A percentile compares a stretch with the other conserved stretches of the same genome.
phyloP scores from a whole-genome alignment of 2,329 filamentous ascomycete genomes.

The Colletotrichum sp. region DNA sequence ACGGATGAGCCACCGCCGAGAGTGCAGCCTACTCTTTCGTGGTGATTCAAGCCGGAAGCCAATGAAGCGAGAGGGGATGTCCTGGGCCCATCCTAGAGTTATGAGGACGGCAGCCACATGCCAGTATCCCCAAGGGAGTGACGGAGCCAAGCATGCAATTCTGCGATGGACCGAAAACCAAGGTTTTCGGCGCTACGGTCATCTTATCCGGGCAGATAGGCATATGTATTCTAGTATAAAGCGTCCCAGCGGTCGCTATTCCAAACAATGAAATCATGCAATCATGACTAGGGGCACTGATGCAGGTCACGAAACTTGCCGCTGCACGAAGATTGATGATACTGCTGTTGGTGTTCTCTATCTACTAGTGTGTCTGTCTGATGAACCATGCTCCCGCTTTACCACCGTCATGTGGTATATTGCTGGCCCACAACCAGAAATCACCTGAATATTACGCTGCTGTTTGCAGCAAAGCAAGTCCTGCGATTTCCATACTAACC shows the following conservation, averaged over 20 bases:
- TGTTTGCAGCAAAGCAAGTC: background rate
- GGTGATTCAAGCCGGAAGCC: background rate
- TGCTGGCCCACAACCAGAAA: background rate
- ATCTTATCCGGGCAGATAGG: background rate
- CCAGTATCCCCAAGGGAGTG: background rate
- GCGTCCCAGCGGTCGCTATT: background rate
- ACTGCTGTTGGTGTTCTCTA: background rate
- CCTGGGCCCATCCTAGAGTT: background rate
- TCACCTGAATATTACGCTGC: background rate
- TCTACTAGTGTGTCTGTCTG: background rate
- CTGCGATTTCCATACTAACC: background rate
- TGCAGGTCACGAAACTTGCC: background rate
- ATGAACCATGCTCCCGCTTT: background rate
- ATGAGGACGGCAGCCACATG: background rate
- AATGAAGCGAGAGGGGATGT: background rate
- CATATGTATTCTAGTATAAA: background rate
- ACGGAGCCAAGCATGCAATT: background rate
- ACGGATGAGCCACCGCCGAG: slow-evolving; percentile 24
- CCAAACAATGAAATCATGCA: background rate
- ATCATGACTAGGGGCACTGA: background rate
- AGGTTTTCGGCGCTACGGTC: background rate
- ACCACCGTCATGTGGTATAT: background rate
- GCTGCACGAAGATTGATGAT: background rate
- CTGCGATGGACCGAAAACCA: background rate
- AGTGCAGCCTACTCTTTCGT: background rate